Conservation (phyloP, 345 rosid genomes). For the Moricandia arvensis region DNA sequence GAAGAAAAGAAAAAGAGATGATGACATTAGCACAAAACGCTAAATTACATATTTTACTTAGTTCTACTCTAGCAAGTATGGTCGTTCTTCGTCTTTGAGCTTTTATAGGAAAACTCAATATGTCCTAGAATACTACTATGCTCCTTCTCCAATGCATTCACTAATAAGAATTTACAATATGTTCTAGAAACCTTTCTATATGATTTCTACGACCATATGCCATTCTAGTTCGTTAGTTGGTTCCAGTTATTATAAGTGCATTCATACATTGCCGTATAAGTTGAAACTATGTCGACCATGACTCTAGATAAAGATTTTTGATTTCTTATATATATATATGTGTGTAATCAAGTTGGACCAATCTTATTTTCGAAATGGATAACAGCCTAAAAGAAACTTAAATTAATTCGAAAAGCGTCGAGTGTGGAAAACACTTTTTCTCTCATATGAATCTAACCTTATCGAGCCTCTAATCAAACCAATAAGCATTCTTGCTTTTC, state of each 20-base stretch:
- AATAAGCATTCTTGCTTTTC: slow-evolving; percentile 39
- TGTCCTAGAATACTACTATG: background rate
- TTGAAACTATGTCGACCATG: background rate
- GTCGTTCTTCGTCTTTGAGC: background rate
- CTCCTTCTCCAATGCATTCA: background rate
- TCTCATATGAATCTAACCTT: slow-evolving; percentile 20
- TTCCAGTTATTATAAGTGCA: background rate
- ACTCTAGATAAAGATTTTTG: background rate
- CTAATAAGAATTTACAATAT: background rate
- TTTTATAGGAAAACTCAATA: background rate
- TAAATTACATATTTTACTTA: too few species aligned
- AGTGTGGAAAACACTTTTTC: slow-evolving; percentile 9
- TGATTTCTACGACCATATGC: background rate
- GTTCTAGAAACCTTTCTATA: background rate
- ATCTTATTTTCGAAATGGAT: slow-evolving; percentile 24
- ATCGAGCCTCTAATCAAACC: slow-evolving; percentile 36
- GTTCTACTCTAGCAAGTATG: background rate
- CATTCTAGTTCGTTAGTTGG: background rate
- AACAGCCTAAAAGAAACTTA: slow-evolving; percentile 27
- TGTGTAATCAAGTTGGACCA: slow-evolving; percentile 19
- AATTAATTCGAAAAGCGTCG: slow-evolving; percentile 15
- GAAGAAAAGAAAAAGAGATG: background rate
- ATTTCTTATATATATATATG: background rate
- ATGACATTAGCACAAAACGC: background rate
- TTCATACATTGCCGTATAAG: background rate